Evolutionary conservation across 2,329 filamentous ascomycete species (phyloP), one percentile per base, ranked within the genome.

Genomic region (Claviceps spartinae): DNA sequence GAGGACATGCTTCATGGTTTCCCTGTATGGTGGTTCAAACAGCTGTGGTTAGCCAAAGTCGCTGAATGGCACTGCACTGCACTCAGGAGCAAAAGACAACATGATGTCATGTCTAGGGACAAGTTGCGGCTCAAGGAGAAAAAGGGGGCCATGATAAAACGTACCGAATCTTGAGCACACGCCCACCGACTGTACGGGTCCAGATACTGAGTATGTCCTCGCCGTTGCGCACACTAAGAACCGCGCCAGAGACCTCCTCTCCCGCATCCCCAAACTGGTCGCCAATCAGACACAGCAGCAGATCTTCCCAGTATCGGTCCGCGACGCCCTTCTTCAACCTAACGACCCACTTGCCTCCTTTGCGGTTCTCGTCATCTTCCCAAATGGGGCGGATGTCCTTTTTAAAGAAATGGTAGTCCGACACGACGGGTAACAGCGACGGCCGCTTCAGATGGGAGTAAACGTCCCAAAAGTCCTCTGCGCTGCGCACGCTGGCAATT

Each of bases 191-290:
- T 61, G 88, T 93, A 67, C 89, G 86, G 52, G 90, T 95, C 93
- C 93, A 98, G 65, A 98, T 89, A 71, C 89, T 96, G 67, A 98
- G 78, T 56, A 97, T 94, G 65, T 98, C 93, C 71, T 98, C 93
- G 44, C 90, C 91, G 63, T 90, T 95, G 56, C 93, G 80, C 57
- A 98, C 87, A 66, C 90, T 97, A 44, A 98, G 77, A 34, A 98
- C 93, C 51, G 87, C 88, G 54, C 93, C 93, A 64, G 91, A 98
- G 43, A 98, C 85, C 67, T 98, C 91, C 60, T 97, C 91, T 49
- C 85, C 82, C 40, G 89, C 90, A 64, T 97, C 93, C 50, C 82
- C 80, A 65, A 98, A 97, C 66, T 96, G 89, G 63, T 97, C 90
- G 44, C 93, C 93, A 53, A 96, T 82, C 61, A 96, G 85, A 26